phyloP scores from a whole-genome alignment of 2,329 filamentous ascomycete species.

The Immersiporthe knoxdaviesiana region DNA sequence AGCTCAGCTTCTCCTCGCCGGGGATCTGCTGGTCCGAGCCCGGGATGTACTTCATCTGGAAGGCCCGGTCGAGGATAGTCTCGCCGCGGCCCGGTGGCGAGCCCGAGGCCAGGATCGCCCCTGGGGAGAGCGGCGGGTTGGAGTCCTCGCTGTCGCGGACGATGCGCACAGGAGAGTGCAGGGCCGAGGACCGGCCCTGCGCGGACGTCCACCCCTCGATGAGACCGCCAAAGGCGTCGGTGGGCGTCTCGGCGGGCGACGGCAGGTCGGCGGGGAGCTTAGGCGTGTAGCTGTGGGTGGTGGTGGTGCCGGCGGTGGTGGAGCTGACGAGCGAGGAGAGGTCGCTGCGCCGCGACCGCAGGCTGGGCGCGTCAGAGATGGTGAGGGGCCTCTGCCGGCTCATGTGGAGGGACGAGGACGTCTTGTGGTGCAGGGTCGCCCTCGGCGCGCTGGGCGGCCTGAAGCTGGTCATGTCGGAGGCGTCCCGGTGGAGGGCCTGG shows the following conservation, averaged over 20 bases:
- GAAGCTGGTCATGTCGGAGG: slow-evolving; percentile 42
- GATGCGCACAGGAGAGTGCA: slow-evolving; percentile 60
- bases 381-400: slow-evolving; percentile 55
- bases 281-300: slow-evolving; percentile 54
- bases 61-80: slow-evolving; percentile 69
- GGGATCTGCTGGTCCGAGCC: slow-evolving; percentile 57
- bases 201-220: slow-evolving; percentile 65
- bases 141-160: slow-evolving; percentile 58
- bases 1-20: slow-evolving; percentile 66
- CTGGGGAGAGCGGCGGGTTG: slow-evolving; percentile 42
- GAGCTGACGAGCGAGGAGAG: slow-evolving; percentile 60
- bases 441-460: slow-evolving; percentile 50
- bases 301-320: slow-evolving; percentile 44
- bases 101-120: slow-evolving; percentile 46
- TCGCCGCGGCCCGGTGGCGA: slow-evolving; percentile 61
- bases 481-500: slow-evolving; percentile 44
- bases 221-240: slow-evolving; percentile 58
- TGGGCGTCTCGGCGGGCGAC: slow-evolving; percentile 56
- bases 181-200: slow-evolving; percentile 60
- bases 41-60: slow-evolving; percentile 65
- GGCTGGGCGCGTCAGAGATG: slow-evolving; percentile 62
- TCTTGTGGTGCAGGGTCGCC: slow-evolving; percentile 50
- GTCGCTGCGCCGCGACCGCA: slow-evolving; percentile 66
- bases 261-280: slow-evolving; percentile 59
- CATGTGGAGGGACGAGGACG: slow-evolving; percentile 52